Base-by-base conservation (phyloP, 805 yeast species). In the Priceomyces carsonii region DNA sequence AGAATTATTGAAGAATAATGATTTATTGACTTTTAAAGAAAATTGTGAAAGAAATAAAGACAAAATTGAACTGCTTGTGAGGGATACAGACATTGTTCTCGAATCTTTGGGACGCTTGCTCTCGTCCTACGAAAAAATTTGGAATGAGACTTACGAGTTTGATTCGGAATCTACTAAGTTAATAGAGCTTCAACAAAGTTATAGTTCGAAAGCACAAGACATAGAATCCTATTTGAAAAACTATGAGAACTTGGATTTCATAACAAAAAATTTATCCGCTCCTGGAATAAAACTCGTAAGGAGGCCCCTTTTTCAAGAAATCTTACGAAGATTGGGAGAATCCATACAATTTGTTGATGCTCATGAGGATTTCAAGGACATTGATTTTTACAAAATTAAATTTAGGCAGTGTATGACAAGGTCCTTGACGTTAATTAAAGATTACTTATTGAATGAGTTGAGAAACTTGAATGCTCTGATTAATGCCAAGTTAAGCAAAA, bases 391-490 rank as follows among this genome's bases (percentile, higher is more conserved):
- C 54, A 73, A 72, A 31, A 77, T 80, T 43, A 74, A 90, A 39
- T 87, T 86, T 61, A 77, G 85, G 42, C 95, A 86, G 48, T 86
- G 96, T 50, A 70, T 88, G 73, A 80, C 90, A 1, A 73, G 96
- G 39, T 82, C 95, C 1, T 69, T 88, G 30, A 79, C 93, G 0
- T 65, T 91, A 40, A 76, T 88, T 10, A 74, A 82, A 43, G 85
- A 82, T 49, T 87, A 81, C 52, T 59, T 85, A 36, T 68, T 67
- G 7, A 57, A 57, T n/a, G 70, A 68, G 21, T 53, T 77, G 26
- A 66, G 60, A 35, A 55, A 46, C 12, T 38, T 68, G 18, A 62
- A 61, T 27, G 44, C 50, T 12, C 46, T 40, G 7, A 26, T 42
- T 23, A 22, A 30, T 29, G 35, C 30, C 18, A 39, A 42, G 8